Percentiles rank a stretch among this genome's conserved stretches.
Conservation (phyloP, 208 protist species). For the Leishmania martiniquensis region DNA sequence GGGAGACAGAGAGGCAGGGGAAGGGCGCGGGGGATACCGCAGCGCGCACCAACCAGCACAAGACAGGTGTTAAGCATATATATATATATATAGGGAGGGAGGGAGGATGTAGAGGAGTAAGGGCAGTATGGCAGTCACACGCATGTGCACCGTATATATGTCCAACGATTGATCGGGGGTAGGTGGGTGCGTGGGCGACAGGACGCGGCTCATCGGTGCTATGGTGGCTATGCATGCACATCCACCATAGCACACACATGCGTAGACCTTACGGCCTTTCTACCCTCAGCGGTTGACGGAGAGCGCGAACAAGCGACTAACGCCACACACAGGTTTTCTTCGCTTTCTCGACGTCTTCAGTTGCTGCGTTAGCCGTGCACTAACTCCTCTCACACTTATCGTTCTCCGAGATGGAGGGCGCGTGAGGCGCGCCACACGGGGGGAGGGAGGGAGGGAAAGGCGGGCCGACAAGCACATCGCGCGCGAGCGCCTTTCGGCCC, state of each 20-base stretch:
- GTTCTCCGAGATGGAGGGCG: neutral
- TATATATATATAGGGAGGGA: neutral
- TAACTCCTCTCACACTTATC: neutral
- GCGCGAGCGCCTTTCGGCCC: neutral
- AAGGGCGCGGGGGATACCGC: neutral
- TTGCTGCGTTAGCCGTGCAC: neutral
- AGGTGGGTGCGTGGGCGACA: neutral
- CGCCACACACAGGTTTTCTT: neutral
- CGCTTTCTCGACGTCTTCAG: neutral
- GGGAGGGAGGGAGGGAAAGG: neutral
- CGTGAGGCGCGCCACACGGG: neutral
- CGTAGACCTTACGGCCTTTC: neutral
- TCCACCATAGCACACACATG: neutral
- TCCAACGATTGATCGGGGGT: neutral
- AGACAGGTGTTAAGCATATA: neutral
- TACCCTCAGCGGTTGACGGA: neutral
- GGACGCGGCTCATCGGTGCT: neutral
- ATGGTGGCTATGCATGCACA: neutral
- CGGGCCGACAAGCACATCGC: neutral
- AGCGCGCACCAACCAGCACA: neutral
- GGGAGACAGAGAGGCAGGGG: no score
- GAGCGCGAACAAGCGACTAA: neutral
- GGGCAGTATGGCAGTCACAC: neutral
- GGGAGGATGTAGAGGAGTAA: neutral
- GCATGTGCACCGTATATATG: neutral